Conservation (phyloP, 176 grass and related monocot genomes). For the Carex pumila region DNA sequence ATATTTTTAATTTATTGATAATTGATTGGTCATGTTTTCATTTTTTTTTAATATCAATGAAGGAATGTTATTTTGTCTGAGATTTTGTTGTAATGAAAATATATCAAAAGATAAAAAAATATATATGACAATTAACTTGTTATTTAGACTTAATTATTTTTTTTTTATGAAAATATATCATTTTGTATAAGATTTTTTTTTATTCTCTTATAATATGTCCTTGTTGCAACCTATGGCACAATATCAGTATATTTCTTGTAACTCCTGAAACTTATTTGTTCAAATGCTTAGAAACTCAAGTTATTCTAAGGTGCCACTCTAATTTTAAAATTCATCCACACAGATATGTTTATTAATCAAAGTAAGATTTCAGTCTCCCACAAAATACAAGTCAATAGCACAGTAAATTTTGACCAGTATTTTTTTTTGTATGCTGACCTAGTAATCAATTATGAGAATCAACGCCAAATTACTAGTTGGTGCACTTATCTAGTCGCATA, state of each 20-base stretch:
- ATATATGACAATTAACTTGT: no score
- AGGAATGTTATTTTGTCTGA: no score
- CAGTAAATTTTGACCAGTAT: not conserved
- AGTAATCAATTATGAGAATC: not conserved
- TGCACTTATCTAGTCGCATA: not conserved
- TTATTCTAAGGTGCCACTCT: not conserved
- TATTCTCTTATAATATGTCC: no score
- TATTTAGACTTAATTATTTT: no score
- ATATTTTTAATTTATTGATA: no score
- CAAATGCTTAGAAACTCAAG: not conserved
- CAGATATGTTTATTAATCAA: not conserved
- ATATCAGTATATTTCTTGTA: not conserved
- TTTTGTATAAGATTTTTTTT: no score
- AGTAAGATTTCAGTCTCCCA: not conserved
- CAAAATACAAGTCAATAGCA: not conserved
- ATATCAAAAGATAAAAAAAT: no score
- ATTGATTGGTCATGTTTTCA: no score
- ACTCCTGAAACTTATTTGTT: not conserved
- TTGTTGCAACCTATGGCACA: no score
- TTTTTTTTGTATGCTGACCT: not conserved
- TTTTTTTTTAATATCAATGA: no score
- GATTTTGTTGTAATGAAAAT: no score
- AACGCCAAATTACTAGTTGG: not conserved
- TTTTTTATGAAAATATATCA: no score
- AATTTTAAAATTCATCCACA: not conserved